A percentile compares a stretch with the other conserved stretches of the same genome.
Evolutionary conservation across 1,284 basidiomycete species (phyloP).

Genomic region (Athelia sp.): DNA sequence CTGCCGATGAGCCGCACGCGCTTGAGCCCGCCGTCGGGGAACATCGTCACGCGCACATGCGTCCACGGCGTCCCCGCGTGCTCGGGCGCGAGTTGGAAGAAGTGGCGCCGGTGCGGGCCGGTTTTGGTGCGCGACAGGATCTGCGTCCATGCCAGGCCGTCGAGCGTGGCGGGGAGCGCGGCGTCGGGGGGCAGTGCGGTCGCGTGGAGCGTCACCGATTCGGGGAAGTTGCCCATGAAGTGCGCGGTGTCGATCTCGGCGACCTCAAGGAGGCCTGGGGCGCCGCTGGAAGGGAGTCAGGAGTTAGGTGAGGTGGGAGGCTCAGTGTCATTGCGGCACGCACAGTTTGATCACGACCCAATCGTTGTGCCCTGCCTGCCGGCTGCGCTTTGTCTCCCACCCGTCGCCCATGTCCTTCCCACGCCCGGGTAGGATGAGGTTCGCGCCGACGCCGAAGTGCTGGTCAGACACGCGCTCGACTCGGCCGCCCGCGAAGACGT

Average conservation of each 20-base stretch:
- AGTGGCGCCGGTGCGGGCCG: slow-evolving; percentile 88
- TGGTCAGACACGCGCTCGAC: slow-evolving; percentile 84
- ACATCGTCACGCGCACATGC: slow-evolving; percentile 86
- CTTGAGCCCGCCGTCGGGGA: slow-evolving; percentile 96
- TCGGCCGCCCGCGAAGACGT: slow-evolving; percentile 85
- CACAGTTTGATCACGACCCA: slow-evolving; percentile 90
- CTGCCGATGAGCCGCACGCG: slow-evolving; percentile 81
- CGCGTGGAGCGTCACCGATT: slow-evolving; percentile 82
- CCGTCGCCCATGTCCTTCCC: slow-evolving; percentile 96
- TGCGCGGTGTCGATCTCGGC: slow-evolving; percentile 92
- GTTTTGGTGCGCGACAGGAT: slow-evolving; percentile 78
- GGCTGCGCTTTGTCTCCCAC: slow-evolving; percentile 95
- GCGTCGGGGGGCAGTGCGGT: slow-evolving; percentile 35
- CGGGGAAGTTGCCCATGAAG: slow-evolving; percentile 96
- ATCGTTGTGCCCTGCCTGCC: slow-evolving; percentile 78
- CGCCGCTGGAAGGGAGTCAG: slow-evolving; percentile 44
- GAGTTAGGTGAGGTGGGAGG: slow-evolving; percentile 5
- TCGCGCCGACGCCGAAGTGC: slow-evolving; percentile 91
- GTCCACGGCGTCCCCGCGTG: slow-evolving; percentile 54
- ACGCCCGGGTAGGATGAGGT: slow-evolving; percentile 88
- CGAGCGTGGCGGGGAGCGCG: slow-evolving; percentile 33
- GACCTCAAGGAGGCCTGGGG: slow-evolving; percentile 67
- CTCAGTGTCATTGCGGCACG: slow-evolving; percentile 23
- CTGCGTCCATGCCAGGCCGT: slow-evolving; percentile 62
- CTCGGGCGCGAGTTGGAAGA: slow-evolving; percentile 74